Evolutionary conservation across 768 basidiomycete genomes (phyloP).

Genomic region (Plicaturopsis crispa): DNA sequence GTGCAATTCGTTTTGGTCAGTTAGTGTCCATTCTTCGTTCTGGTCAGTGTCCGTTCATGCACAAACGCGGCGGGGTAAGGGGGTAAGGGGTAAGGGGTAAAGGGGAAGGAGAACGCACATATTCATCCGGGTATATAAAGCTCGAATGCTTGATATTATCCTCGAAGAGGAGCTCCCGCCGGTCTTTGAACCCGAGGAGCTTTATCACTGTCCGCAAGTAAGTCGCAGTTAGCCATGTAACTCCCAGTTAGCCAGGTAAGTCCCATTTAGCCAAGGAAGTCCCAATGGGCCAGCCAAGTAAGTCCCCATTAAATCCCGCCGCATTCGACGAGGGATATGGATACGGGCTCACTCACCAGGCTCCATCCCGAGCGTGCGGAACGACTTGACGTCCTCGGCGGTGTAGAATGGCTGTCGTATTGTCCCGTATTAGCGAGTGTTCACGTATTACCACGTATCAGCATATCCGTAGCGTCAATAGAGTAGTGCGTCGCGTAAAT

Average conservation of each 20-base stretch:
- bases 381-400: constrained; percentile 72
- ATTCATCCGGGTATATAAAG: constrained; percentile 91
- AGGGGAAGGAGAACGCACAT: constrained; percentile 41
- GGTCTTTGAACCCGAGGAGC: constrained; percentile 87
- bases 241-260: no score
- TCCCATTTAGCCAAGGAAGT: no score
- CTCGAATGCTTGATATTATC: constrained; percentile 89
- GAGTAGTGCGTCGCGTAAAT: no score
- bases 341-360: constrained; percentile 42
- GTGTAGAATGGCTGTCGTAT: constrained; percentile 79
- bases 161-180: constrained; percentile 62
- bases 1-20: no score
- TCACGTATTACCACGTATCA: no score
- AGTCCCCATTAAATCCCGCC: no score
- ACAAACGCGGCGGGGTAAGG: not conserved
- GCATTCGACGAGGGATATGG: not conserved
- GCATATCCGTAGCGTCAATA: no score
- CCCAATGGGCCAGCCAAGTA: no score
- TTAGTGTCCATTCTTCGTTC: no score
- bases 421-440: no score
- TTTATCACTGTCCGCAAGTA: constrained; percentile 53
- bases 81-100: not conserved
- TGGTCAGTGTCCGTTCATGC: not conserved
- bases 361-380: constrained; percentile 73
- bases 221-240: no score